Conservation (phyloP, 768 basidiomycete genomes). For the button mushroom (Agaricus bisporus) region DNA sequence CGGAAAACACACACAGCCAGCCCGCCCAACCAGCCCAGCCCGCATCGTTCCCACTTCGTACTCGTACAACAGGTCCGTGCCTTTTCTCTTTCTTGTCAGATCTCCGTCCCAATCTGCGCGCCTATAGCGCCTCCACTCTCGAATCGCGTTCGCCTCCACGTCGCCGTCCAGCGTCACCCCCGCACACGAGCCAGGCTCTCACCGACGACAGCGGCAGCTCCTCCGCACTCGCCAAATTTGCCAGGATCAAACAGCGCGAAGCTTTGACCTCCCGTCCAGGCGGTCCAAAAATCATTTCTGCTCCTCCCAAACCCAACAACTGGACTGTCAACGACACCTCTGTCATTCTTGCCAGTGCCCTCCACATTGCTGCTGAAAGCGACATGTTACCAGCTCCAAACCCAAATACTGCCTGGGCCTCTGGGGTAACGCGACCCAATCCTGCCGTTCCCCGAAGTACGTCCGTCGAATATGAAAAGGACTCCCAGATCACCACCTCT, state of each 20-base stretch:
- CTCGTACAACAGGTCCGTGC: slow-evolving; percentile 54
- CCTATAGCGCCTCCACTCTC: slow-evolving; percentile 48
- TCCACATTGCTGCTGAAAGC: slow-evolving; percentile 53
- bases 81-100: slow-evolving; percentile 16
- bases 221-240: slow-evolving; percentile 35
- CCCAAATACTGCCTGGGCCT: slow-evolving; percentile 65
- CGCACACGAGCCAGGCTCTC: slow-evolving; percentile 24
- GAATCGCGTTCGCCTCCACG: slow-evolving; percentile 57
- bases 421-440: slow-evolving; percentile 39
- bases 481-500: slow-evolving; percentile 44
- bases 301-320: slow-evolving; percentile 56
- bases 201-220: slow-evolving; percentile 33
- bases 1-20: slow-evolving; percentile 45
- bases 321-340: slow-evolving; percentile 79
- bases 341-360: slow-evolving; percentile 81
- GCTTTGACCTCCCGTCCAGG: slow-evolving; percentile 26
- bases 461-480: slow-evolving; percentile 75
- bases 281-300: slow-evolving; percentile 37
- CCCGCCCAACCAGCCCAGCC: slow-evolving; percentile 30
- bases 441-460: slow-evolving; percentile 60
- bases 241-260: slow-evolving; percentile 38
- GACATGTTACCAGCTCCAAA: slow-evolving; percentile 31
- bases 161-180: slow-evolving; percentile 26
- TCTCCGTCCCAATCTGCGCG: slow-evolving; percentile 6
- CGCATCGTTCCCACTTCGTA: slow-evolving; percentile 53